Evolutionary conservation across 139 green algal genomes (phyloP), one percentile per base, ranked within the genome.

Genomic region (Chlamydomonas asymmetrica): DNA sequence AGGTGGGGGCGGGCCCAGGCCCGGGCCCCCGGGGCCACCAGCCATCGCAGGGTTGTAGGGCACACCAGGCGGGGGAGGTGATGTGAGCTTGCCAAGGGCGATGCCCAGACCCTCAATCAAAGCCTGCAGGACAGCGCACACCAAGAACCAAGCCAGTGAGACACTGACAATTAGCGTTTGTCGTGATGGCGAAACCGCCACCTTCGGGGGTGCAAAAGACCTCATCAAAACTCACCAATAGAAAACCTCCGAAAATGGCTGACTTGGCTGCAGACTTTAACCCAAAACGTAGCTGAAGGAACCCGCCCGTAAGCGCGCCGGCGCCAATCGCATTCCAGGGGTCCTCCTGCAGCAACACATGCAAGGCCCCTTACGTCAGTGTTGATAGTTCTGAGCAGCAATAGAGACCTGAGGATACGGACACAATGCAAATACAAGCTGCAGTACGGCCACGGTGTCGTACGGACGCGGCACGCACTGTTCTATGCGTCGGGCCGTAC

Each of bases 61-160:
- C 75, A 85, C 69, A 70, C 82, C 80, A 27, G 86, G 82, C 10
- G 93, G 90, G 23, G 93, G 91, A 16, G 94, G 94, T 0, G 95
- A 90, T 1, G 91, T 94, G 56, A 97, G 88, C 41, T 93, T 89
- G 8, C 85, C 96, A 39, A 99, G 85, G n/a, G 96, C 87, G 74
- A 99, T 98, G 32, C 92, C 92, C 45, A 98, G 75, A 0, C 97
- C 97, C 81, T 99, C 97, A 67, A 99, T 99, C 78, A 99, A 87
- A 13, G 91, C 96, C 84, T 94, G 85, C 37, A 73, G 37, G 68
- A 73, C 4, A 71, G 5, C 61, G 50, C 61, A 59, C 3, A 45
- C 52, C 5, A 35, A 45, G 7, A 39, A 38, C 41, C 45, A 69
- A 3, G 13, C 35, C n/a, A n/a, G n/a, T n/a, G n/a, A n/a, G n/a